Conservation (phyloP, 139 green algal species). For the Chlamydomonas sphaeroides region DNA sequence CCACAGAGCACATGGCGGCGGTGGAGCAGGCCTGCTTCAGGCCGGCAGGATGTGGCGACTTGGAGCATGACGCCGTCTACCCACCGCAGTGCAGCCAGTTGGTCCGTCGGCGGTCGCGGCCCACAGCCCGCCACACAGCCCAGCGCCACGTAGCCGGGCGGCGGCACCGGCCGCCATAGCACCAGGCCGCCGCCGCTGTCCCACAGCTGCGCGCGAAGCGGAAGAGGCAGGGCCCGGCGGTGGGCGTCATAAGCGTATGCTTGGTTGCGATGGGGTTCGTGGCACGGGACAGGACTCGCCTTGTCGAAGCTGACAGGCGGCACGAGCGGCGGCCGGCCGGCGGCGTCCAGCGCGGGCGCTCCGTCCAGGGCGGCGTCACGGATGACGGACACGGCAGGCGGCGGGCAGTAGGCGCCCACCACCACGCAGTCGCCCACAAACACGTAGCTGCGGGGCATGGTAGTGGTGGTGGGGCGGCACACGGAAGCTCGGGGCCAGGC, state of each 20-base stretch:
- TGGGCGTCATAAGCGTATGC: no score
- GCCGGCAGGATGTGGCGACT: no score
- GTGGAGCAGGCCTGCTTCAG: no score
- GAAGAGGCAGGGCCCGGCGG: no score
- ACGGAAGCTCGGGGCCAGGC: no score
- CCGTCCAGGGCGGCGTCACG: slow-evolving; percentile 47
- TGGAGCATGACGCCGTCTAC: no score
- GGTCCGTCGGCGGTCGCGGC: background rate
- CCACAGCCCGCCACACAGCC: slow-evolving; percentile 65
- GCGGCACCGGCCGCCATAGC: slow-evolving; percentile 81
- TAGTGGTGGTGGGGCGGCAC: no score
- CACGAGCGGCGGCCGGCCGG: background rate
- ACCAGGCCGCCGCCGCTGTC: slow-evolving; percentile 54
- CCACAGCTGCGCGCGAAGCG: slow-evolving; percentile 60
- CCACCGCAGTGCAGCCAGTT: no score
- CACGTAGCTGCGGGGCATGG: slow-evolving; percentile 63
- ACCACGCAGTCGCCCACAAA: slow-evolving; percentile 72
- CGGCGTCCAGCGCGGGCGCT: no score
- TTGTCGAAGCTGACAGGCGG: background rate
- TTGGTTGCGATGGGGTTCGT: no score
- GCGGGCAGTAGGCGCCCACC: slow-evolving; percentile 65
- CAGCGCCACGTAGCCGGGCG: slow-evolving; percentile 82
- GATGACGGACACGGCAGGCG: slow-evolving; percentile 59
- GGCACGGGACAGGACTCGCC: no score
- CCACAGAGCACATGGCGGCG: no score